Base-by-base conservation (phyloP, 2,329 filamentous ascomycete genomes). In the Fusarium napiforme region DNA sequence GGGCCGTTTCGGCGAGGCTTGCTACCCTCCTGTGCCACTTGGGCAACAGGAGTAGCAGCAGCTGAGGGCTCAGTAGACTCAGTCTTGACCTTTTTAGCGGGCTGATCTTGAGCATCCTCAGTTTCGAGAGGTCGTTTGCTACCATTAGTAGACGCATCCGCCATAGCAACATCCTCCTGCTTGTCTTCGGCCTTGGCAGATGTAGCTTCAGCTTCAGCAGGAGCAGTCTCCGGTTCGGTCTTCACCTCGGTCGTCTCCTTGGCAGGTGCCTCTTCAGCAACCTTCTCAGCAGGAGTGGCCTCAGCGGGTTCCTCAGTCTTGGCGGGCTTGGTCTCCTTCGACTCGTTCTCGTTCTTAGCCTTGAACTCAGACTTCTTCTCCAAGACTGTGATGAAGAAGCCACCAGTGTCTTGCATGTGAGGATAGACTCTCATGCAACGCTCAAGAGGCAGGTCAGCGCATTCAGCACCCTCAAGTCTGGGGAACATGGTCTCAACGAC, bases 321-420 rank as follows among this genome's bases (percentile, higher is more conserved):
- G 36, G 55, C 52, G 42, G 72, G 21, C 36, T 67, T 67, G 3
- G 46, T 34, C 63, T 67, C 64, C 40, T 69, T 69, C 61, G 83
- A 80, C 64, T 87, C 85, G 9, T 88, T 87, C 82, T 96, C 93
- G 28, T 91, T 91, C 81, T 89, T 93, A 14, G 91, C 92, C 80
- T 89, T 93, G 81, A 97, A 95, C 74, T 98, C 96, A 32, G 90
- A 89, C 81, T 92, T 92, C 87, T 99, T 99, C 85, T 98, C 93
- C 23, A 99, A 84, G 1, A 98, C 95, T 1, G 95, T 93, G 80
- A 99, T 98, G 85, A 99, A 99, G 87, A 99, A 99, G 28, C 93
- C 96, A 63, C 96, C 96, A 7, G 96, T 99, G 78, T 99, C 95
- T 83, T 99, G 96, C 79, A 95, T 88, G 82, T 99, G 96, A 39